These are phyloP conservation scores for Rhodotorula graminis DNA, from an alignment of 768 basidiomycete genomes.

Conservation along the genomic window DNA sequence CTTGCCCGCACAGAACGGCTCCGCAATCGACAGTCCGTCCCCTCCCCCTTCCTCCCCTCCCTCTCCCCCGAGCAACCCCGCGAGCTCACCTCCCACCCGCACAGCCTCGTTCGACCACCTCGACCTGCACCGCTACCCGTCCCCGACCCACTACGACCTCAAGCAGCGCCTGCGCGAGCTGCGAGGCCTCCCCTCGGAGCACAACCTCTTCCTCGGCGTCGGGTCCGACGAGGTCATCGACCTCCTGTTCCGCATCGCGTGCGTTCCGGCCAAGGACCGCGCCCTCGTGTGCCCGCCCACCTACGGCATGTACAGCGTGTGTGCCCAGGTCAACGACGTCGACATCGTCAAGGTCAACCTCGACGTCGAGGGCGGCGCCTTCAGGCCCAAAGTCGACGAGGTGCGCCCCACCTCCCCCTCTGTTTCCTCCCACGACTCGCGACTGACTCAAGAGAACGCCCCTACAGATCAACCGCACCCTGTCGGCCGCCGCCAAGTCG, in stretches of 20 bases:
- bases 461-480: slow-evolving; percentile 66
- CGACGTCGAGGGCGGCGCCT: slow-evolving; percentile 74
- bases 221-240: slow-evolving; percentile 97
- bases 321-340: slow-evolving; percentile 91
- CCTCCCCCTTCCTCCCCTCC: too few species aligned
- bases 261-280: slow-evolving; percentile 70
- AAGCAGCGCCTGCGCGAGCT: slow-evolving; percentile 70
- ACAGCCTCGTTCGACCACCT: slow-evolving; percentile 34
- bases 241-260: slow-evolving; percentile 82
- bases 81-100: background rate
- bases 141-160: slow-evolving; percentile 75
- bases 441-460: too few species aligned
- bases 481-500: slow-evolving; percentile 50
- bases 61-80: background rate
- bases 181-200: slow-evolving; percentile 59
- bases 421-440: background rate
- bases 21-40: background rate
- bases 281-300: slow-evolving; percentile 77
- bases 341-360: slow-evolving; percentile 72
- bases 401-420: slow-evolving; percentile 48
- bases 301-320: slow-evolving; percentile 95
- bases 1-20: slow-evolving; percentile 51
- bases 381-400: slow-evolving; percentile 68
- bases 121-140: slow-evolving; percentile 83
- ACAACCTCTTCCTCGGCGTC: slow-evolving; percentile 83